Conservation (phyloP, 2,329 filamentous ascomycete genomes). For the Verticillium albo-atrum region DNA sequence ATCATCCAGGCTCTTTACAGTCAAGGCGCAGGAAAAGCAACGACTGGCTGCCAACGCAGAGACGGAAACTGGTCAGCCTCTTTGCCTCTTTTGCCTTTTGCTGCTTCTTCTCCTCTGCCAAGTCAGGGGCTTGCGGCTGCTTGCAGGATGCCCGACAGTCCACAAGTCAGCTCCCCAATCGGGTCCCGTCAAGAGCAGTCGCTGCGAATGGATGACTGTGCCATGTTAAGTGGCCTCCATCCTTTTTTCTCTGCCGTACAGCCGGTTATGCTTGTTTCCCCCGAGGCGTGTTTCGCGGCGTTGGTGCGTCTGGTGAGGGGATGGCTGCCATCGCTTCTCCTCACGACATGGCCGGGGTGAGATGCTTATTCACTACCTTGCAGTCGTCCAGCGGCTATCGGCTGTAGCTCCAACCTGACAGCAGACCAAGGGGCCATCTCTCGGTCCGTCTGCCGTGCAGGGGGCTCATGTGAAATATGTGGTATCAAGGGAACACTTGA, state of each 20-base stretch:
- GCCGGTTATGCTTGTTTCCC: conserved; percentile 2
- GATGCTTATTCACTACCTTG: background rate
- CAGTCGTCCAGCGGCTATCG: background rate
- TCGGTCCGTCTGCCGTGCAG: background rate
- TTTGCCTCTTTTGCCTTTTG: background rate
- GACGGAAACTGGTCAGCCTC: background rate
- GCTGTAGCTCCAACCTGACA: background rate
- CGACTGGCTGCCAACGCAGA: background rate
- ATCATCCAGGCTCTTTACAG: background rate
- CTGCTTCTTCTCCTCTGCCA: background rate
- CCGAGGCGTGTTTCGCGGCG: background rate
- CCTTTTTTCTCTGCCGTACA: background rate
- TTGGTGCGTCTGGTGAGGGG: background rate
- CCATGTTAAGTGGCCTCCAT: background rate
- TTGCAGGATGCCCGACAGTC: background rate
- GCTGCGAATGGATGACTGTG: background rate
- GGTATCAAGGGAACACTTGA: no score
- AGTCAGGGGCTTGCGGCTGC: background rate
- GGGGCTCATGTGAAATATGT: no score
- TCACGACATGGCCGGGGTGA: background rate
- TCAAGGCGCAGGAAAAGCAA: background rate
- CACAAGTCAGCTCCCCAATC: background rate
- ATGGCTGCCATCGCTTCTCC: background rate
- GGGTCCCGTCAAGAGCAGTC: background rate
- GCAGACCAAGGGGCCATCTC: no score